Percentiles rank a stretch among this genome's conserved stretches.
These are phyloP conservation scores for Malus asiatica DNA, from an alignment of 306 rosid genomes.

Conservation along the genomic window DNA sequence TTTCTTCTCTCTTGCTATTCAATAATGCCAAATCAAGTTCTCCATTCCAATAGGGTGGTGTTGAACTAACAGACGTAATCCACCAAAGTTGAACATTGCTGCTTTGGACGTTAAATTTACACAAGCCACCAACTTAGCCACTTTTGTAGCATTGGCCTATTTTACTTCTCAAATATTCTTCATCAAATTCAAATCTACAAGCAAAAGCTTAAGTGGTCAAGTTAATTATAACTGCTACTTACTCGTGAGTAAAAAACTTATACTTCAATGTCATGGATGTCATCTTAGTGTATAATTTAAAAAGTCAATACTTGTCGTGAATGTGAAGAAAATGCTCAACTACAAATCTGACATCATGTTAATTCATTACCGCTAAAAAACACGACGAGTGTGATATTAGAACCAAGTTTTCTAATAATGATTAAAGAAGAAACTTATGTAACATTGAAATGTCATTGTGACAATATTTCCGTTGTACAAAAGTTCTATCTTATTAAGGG, in stretches of 20 bases:
- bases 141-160: not conserved
- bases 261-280: not conserved
- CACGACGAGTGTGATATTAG: not conserved
- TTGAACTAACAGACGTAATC: not conserved
- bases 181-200: not conserved
- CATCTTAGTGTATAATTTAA: not conserved
- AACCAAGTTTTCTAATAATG: not conserved
- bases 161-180: not conserved
- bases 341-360: no score
- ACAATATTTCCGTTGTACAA: fast-evolving
- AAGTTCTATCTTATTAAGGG: no score
- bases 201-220: not conserved
- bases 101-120: not conserved
- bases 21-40: not conserved
- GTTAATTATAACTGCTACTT: not conserved
- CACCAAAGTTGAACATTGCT: not conserved
- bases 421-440: not conserved
- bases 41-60: not conserved
- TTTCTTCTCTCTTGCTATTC: no score
- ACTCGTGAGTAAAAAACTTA: not conserved
- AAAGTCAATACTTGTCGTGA: no score
- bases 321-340: no score
- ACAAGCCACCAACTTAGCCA: not conserved
- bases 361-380: not conserved
- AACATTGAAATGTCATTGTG: no score